Evolutionary conservation across 2,329 filamentous ascomycete species (phyloP).

Genomic region (Lecanosticta acicola): DNA sequence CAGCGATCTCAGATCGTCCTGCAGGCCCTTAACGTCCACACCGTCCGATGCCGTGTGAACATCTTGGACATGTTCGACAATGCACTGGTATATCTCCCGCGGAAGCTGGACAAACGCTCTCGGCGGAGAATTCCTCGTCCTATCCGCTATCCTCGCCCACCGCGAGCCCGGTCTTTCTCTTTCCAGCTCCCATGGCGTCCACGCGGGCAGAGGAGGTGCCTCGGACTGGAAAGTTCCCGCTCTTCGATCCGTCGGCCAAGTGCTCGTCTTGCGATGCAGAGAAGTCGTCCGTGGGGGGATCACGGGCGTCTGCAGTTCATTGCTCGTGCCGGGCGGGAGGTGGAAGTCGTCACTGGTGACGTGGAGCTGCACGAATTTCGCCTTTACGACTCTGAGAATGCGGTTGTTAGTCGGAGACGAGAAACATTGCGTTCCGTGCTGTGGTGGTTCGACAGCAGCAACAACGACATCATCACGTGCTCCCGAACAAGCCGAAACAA

Average conservation of each 20-base stretch:
- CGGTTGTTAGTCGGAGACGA: neutral
- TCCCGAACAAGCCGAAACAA: too few species aligned
- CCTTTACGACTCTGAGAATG: constrained; percentile 18
- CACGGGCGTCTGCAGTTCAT: constrained; percentile 2
- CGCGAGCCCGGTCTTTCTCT: constrained; percentile 18
- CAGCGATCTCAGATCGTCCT: constrained; percentile 50
- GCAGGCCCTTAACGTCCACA: constrained; percentile 50
- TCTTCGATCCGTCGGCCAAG: constrained; percentile 14
- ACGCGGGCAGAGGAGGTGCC: constrained; percentile 21
- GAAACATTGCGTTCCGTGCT: too few species aligned
- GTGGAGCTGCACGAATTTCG: constrained; percentile 21
- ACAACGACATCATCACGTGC: too few species aligned
- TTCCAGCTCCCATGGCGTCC: constrained; percentile 37
- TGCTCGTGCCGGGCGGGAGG: constrained; percentile 4
- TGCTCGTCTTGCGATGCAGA: constrained; percentile 14
- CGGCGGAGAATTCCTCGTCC: constrained; percentile 21
- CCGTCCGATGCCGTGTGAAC: constrained; percentile 34
- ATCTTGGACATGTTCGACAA: constrained; percentile 46
- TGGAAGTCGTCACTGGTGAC: constrained; percentile 22
- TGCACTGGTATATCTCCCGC: constrained; percentile 50
- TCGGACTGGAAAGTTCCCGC: constrained; percentile 12
- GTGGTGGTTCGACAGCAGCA: too few species aligned
- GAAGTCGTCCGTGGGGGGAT: constrained; percentile 19
- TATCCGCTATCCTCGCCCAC: constrained; percentile 14
- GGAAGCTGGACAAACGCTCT: constrained; percentile 46